Conservation (phyloP, 345 rosid genomes). For the Sisymbrium irio region DNA sequence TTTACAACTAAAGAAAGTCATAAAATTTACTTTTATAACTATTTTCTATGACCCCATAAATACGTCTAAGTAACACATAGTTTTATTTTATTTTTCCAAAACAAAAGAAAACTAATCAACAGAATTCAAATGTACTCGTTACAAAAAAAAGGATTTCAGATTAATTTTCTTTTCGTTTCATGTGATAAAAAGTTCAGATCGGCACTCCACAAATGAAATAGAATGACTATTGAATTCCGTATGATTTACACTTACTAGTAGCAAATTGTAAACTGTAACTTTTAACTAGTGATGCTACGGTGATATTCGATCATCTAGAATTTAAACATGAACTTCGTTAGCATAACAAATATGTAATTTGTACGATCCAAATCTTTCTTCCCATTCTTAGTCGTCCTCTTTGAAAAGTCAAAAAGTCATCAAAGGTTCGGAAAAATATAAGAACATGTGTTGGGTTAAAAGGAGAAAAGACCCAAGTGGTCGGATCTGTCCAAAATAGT, state of each 20-base stretch:
- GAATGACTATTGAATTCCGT: background rate
- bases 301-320: too few species aligned
- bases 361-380: background rate
- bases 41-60: background rate
- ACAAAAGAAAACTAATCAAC: background rate
- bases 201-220: background rate
- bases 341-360: too few species aligned
- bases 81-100: background rate
- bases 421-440: background rate
- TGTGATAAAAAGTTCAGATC: background rate
- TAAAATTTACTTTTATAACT: background rate
- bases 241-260: background rate
- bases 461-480: slow-evolving; percentile 19
- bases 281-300: background rate
- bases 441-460: slow-evolving; percentile 19
- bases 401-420: slow-evolving; percentile 27
- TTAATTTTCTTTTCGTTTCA: background rate
- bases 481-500: slow-evolving; percentile 28
- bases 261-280: background rate
- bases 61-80: background rate
- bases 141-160: too few species aligned
- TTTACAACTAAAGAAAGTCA: background rate
- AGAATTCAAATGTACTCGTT: background rate
- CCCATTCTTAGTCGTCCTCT: background rate
- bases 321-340: background rate